Evolutionary conservation across 805 yeast genomes (phyloP).

Genomic region (Ogataea angusta): DNA sequence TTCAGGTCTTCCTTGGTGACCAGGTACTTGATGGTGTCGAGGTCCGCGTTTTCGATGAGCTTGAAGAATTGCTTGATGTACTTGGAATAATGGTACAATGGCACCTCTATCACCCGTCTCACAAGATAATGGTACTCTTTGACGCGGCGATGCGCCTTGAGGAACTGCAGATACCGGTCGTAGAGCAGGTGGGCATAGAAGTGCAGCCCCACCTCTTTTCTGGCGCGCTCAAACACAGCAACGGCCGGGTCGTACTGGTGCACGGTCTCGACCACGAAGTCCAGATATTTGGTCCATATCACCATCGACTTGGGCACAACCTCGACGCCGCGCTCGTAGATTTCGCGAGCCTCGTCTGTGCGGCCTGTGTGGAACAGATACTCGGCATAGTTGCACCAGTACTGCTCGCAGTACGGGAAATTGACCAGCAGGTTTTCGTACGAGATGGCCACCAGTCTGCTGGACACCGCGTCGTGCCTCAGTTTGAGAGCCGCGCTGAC

Average conservation of each 20-base stretch:
- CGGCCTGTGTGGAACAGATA: constrained; percentile 45
- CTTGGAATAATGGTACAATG: constrained; percentile 49
- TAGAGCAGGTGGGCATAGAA: constrained; percentile 51
- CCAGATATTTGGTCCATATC: constrained; percentile 49
- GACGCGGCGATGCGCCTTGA: constrained; percentile 26
- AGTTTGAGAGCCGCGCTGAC: neutral
- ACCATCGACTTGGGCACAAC: constrained; percentile 43
- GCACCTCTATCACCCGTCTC: constrained; percentile 51
- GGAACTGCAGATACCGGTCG: constrained; percentile 44
- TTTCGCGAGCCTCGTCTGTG: constrained; percentile 34
- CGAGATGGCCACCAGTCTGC: constrained; percentile 36
- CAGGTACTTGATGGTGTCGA: constrained; percentile 26
- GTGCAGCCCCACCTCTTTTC: constrained; percentile 49
- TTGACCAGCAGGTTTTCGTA: constrained; percentile 42
- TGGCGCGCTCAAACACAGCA: constrained; percentile 43
- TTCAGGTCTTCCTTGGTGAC: constrained; percentile 24
- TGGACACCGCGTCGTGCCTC: constrained; percentile 15
- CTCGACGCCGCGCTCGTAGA: constrained; percentile 40
- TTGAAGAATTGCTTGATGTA: constrained; percentile 41
- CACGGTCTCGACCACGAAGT: constrained; percentile 35
- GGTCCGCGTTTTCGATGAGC: constrained; percentile 34
- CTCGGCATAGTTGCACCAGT: constrained; percentile 56
- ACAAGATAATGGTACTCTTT: constrained; percentile 41
- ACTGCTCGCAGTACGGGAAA: constrained; percentile 50
- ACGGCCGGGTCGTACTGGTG: constrained; percentile 33